These are phyloP conservation scores for Chlamydomonas schloesseri DNA, from an alignment of 139 green algal genomes.

Conservation along the genomic window DNA sequence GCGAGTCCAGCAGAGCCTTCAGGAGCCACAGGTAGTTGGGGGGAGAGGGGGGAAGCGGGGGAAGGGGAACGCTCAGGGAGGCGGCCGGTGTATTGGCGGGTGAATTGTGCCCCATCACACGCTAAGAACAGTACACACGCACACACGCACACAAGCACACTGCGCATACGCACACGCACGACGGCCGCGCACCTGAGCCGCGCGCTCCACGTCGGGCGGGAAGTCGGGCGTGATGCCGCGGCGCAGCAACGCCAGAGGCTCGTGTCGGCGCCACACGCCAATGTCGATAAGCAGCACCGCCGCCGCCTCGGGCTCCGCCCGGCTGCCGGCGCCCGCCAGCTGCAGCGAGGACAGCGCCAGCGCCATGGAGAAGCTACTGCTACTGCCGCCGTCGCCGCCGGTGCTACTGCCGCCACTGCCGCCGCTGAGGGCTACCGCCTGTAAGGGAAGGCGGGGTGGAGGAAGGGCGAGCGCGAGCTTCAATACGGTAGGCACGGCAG, in stretches of 20 bases:
- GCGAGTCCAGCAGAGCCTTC: conserved; percentile 62
- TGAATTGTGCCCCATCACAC: too few species aligned
- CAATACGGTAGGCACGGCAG: too few species aligned
- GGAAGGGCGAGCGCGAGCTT: too few species aligned
- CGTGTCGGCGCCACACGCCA: conserved; percentile 69
- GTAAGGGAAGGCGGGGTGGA: too few species aligned
- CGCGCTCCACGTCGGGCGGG: not conserved
- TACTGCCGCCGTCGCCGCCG: not conserved
- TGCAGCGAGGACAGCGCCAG: conserved; percentile 12
- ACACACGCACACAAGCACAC: too few species aligned
- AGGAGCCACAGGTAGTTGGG: not conserved
- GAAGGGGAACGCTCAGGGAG: not conserved
- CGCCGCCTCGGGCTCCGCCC: conserved; percentile 50
- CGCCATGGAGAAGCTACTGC: not conserved
- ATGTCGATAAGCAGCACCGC: conserved; percentile 63
- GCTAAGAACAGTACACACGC: too few species aligned
- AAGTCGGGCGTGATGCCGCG: conserved; percentile 54
- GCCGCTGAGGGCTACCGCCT: not conserved
- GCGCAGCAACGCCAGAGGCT: conserved; percentile 66
- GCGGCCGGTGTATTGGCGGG: not conserved
- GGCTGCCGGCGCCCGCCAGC: conserved; percentile 16
- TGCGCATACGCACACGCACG: too few species aligned
- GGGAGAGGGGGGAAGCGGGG: not conserved
- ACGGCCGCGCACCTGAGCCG: conserved; percentile 23
- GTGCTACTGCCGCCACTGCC: not conserved